A percentile compares a stretch with the other conserved stretches of the same genome.
Evolutionary conservation across 202 grass and related monocot genomes (phyloP).

Genomic region (Digitaria exilis): DNA sequence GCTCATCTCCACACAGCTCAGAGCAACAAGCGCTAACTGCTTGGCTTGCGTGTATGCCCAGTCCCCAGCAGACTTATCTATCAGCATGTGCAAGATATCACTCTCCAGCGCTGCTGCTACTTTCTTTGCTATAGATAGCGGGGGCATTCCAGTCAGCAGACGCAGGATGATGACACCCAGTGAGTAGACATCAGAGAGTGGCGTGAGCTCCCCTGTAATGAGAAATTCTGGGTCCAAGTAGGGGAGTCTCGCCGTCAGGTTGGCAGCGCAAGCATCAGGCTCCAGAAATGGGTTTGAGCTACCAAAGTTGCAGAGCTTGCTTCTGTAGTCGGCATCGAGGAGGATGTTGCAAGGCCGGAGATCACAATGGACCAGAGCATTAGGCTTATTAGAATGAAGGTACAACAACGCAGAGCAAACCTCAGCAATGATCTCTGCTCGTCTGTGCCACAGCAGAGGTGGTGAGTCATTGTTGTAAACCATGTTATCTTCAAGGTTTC

Average conservation of each 20-base stretch:
- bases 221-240: constrained; percentile 53
- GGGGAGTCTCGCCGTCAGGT: constrained; percentile 30
- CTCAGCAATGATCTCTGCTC: constrained; percentile 43
- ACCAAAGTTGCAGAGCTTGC: constrained; percentile 47
- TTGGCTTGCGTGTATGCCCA: constrained; percentile 46
- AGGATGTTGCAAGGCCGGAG: constrained; percentile 53
- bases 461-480: background rate
- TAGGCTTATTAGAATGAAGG: constrained; percentile 43
- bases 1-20: constrained; percentile 31
- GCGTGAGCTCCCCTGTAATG: constrained; percentile 16
- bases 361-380: constrained; percentile 48
- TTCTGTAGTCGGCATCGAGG: constrained; percentile 34
- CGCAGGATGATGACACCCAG: constrained; percentile 49
- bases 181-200: constrained; percentile 44
- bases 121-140: constrained; percentile 33
- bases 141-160: constrained; percentile 40
- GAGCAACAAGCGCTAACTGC: constrained; percentile 39
- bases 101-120: constrained; percentile 37
- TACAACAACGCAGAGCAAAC: constrained; percentile 29
- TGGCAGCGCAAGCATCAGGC: background rate
- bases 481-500: constrained; percentile 40
- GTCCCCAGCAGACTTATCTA: constrained; percentile 44
- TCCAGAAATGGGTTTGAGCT: background rate
- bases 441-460: constrained; percentile 32
- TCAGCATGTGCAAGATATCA: constrained; percentile 35